Conservation (phyloP, 805 yeast genomes). For the Kodamaea neixiangensis region DNA sequence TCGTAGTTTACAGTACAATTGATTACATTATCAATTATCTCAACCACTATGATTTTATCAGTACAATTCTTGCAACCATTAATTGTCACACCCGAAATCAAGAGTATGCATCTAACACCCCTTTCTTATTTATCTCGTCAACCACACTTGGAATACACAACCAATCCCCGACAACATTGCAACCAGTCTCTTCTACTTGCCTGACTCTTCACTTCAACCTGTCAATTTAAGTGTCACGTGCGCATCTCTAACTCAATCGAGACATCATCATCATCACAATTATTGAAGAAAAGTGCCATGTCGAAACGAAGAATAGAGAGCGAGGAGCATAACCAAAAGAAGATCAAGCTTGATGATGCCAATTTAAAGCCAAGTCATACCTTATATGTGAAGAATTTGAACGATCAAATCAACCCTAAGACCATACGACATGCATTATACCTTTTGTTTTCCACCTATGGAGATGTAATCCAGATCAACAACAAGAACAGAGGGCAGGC, state of each 20-base stretch:
- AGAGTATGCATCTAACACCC: too few relatives aligned
- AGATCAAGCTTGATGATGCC: slow-evolving; percentile 12
- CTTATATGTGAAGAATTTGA: slow-evolving; percentile 58
- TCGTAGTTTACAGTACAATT: too few relatives aligned
- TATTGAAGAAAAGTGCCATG: slow-evolving; percentile 5
- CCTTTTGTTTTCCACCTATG: slow-evolving; percentile 60
- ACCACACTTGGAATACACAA: too few relatives aligned
- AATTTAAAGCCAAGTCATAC: slow-evolving; percentile 42
- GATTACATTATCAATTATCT: too few relatives aligned
- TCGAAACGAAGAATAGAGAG: slow-evolving; percentile 8
- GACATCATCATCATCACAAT: not conserved
- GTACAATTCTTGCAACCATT: too few relatives aligned
- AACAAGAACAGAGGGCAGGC: slow-evolving; percentile 65
- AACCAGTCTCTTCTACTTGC: too few relatives aligned
- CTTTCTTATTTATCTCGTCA: too few relatives aligned
- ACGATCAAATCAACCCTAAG: slow-evolving; percentile 51
- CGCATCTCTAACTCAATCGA: not conserved
- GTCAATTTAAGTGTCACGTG: not conserved
- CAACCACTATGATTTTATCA: too few relatives aligned
- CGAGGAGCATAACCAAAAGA: slow-evolving; percentile 7
- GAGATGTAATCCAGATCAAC: slow-evolving; percentile 60
- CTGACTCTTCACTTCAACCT: too few relatives aligned
- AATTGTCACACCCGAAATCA: too few relatives aligned
- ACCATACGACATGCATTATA: slow-evolving; percentile 56
- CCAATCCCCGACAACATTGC: too few relatives aligned